Evolutionary conservation across 2,329 filamentous ascomycete genomes (phyloP).

Genomic region (Cladophialophora bantiana): DNA sequence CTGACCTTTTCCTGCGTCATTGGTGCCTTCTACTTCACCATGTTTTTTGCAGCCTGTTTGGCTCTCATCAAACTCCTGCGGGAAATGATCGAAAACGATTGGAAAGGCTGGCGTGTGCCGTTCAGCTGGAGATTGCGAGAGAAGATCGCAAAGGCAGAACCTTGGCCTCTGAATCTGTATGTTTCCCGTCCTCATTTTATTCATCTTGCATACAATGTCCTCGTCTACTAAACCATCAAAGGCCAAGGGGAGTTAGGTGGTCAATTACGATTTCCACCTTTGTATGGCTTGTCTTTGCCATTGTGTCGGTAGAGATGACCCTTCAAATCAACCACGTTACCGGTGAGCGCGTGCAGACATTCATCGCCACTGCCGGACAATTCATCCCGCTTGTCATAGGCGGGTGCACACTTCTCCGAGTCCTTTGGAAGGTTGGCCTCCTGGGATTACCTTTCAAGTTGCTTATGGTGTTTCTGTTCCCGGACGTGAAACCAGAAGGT

Average conservation of each 20-base stretch:
- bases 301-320: neutral
- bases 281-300: conserved; percentile 8
- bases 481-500: neutral
- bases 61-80: neutral
- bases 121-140: conserved; percentile 11
- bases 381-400: conserved; percentile 12
- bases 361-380: conserved; percentile 7
- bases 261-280: neutral
- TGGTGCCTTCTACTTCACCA: conserved; percentile 11
- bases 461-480: neutral
- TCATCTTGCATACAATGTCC: neutral
- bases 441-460: neutral
- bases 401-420: conserved; percentile 2
- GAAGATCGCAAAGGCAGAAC: conserved; percentile 5
- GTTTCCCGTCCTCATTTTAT: neutral
- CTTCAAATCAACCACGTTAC: neutral
- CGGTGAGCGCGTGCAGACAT: neutral
- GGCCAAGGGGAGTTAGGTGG: neutral
- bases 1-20: conserved; percentile 4
- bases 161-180: conserved; percentile 12
- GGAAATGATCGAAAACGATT: neutral
- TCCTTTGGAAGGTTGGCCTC: neutral
- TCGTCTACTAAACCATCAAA: neutral
- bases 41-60: neutral
- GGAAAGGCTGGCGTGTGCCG: neutral